Percentiles rank a stretch among this genome's conserved stretches.
phyloP scores from a whole-genome alignment of 768 basidiomycete genomes.

The Leccinellum albellum region DNA sequence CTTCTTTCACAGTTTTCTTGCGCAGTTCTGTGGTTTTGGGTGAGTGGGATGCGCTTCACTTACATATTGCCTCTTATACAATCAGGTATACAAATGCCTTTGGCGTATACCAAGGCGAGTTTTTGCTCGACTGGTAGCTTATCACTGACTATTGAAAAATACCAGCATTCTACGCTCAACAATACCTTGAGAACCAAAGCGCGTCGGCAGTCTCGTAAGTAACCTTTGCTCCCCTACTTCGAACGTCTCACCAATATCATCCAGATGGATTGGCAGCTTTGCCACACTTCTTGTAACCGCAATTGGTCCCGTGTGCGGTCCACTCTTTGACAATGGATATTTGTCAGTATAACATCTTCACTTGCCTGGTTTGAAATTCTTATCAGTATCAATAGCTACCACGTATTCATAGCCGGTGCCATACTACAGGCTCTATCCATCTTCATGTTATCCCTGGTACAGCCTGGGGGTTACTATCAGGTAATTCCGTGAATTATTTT shows the following conservation, averaged over 20 bases:
- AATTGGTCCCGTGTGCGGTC: slow-evolving; percentile 23
- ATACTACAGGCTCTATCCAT: slow-evolving; percentile 27
- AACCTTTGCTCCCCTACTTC: background rate
- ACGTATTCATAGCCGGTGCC: slow-evolving; percentile 21
- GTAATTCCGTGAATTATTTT: slow-evolving; percentile 6
- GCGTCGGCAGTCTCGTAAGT: slow-evolving; percentile 13
- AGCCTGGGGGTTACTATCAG: slow-evolving; percentile 35
- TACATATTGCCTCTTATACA: background rate
- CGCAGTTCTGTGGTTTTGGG: slow-evolving; percentile 27
- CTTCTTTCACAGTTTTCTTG: slow-evolving; percentile 20
- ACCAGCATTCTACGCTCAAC: slow-evolving; percentile 22
- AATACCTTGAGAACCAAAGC: slow-evolving; percentile 19
- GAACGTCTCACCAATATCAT: background rate
- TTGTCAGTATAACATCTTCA: slow-evolving; percentile 17
- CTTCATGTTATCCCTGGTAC: slow-evolving; percentile 37
- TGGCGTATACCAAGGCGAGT: slow-evolving; percentile 28
- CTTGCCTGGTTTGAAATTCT: background rate
- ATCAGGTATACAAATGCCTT: slow-evolving; percentile 20
- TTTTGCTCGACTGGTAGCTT: background rate
- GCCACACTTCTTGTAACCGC: slow-evolving; percentile 14
- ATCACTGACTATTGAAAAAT: background rate
- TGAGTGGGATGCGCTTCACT: background rate
- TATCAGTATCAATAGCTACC: background rate
- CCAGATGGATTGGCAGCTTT: slow-evolving; percentile 28
- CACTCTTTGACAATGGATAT: slow-evolving; percentile 26